Base-by-base conservation (phyloP, 768 basidiomycete genomes). In the Hirschioporus abietinus region DNA sequence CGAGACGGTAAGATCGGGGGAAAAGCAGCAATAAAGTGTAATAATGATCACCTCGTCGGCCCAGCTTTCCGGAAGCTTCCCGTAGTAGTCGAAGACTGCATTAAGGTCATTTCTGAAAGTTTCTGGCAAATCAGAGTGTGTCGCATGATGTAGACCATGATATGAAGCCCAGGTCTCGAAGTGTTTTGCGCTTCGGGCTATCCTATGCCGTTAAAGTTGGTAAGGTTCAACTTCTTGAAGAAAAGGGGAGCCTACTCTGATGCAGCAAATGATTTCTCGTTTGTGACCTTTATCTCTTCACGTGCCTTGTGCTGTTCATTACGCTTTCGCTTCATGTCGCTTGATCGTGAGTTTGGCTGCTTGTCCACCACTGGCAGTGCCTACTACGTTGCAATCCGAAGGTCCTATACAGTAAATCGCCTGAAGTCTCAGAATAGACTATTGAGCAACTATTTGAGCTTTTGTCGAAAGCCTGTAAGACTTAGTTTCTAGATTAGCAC, bases 91-190 rank as follows among this genome's bases (percentile, higher is more conserved):
- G 65, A 85, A 84, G 1, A 85, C 78, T 15, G 71, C 69, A 36
- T 71, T 69, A 35, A 83, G 71, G 23, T 81, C 79, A 1, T 24
- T 64, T n/a, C 72, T 74, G 35, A 83, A 71, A 1, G 77, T 78
- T 1, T 73, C 69, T 1, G 84, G 83, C 35, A 85, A 69, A 67
- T 86, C 83, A 10, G 76, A 70, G 68, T 77, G 80, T 0, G 81
- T 79, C 4, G 80, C 84, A 66, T 84, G 82, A 69, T 84, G 84
- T 68, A 82, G 82, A 57, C 78, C 72, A 68, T 86, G 83, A 70
- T 81, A 76, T 1, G 78, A 75, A 9, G 79, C 76, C 85, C 86
- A 86, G 4, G 77, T 81, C 67, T 86, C 86, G 65, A 84, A 86
- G 68, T 76, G 75, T 63, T 76, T 77, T 23, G 78, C 68, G 74